phyloP scores from a whole-genome alignment of 2,329 filamentous ascomycete species.

The Phaeosphaeria sp. region DNA sequence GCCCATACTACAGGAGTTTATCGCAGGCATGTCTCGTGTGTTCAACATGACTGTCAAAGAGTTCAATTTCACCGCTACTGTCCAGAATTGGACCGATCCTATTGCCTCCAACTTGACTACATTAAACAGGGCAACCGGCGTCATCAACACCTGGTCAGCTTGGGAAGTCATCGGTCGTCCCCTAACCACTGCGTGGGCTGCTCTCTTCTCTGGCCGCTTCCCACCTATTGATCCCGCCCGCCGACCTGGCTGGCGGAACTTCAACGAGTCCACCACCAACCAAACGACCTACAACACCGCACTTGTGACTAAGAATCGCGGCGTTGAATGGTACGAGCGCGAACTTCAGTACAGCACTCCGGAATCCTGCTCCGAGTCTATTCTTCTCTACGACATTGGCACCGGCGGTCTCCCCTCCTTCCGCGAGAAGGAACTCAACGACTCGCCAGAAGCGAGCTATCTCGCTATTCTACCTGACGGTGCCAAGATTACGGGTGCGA shows the following conservation, averaged over 20 bases:
- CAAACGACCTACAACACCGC: conserved; percentile 24
- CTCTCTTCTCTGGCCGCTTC: conserved; percentile 47
- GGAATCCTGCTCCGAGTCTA: conserved; percentile 49
- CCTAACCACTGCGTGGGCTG: conserved; percentile 41
- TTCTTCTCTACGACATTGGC: conserved; percentile 53
- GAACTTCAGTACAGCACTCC: conserved; percentile 46
- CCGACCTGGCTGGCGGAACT: conserved; percentile 34
- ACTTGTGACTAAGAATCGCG: conserved; percentile 37
- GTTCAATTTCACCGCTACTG: conserved; percentile 47
- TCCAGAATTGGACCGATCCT: conserved; percentile 32
- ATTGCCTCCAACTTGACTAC: conserved; percentile 39
- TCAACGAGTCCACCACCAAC: conserved; percentile 31
- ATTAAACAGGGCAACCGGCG: conserved; percentile 32
- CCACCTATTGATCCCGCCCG: conserved; percentile 50
- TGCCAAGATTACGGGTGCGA: conserved; percentile 42
- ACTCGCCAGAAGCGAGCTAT: conserved; percentile 39
- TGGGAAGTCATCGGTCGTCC: conserved; percentile 43
- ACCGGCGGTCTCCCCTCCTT: conserved; percentile 51
- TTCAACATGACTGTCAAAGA: conserved; percentile 49
- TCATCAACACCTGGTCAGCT: conserved; percentile 44
- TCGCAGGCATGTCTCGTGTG: conserved; percentile 42
- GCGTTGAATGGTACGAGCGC: conserved; percentile 49
- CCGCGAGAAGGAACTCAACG: conserved; percentile 45
- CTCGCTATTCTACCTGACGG: conserved; percentile 39
- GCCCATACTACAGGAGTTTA: conserved; percentile 47